Evolutionary conservation across 23 red algal species (phyloP).

Genomic region (Agarophyton chilense): DNA sequence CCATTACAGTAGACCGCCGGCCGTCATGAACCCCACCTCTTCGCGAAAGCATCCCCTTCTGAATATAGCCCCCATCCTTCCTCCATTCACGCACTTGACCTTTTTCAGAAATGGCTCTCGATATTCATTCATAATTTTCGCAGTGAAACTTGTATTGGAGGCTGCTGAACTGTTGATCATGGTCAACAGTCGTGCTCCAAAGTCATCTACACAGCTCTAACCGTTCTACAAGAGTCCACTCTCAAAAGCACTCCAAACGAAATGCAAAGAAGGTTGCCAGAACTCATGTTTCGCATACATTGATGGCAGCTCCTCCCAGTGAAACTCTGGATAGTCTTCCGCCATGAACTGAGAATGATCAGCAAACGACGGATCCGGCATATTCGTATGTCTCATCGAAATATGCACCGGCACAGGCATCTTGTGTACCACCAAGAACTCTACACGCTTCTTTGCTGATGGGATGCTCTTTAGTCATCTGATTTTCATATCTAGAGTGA

Average conservation of each 20-base stretch:
- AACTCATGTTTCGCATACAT: not conserved
- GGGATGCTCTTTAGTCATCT: not conserved
- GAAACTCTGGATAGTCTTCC: not conserved
- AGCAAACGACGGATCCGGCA: not conserved
- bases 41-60: no score
- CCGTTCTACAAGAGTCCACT: not conserved
- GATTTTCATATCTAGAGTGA: not conserved
- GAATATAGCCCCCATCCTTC: no score
- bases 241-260: not conserved
- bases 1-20: no score
- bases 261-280: not conserved
- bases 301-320: not conserved
- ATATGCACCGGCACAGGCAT: not conserved
- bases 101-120: no score
- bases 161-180: no score
- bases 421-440: not conserved
- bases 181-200: no score
- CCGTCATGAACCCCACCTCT: no score
- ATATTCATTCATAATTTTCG: no score
- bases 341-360: not conserved
- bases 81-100: no score
- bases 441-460: not conserved
- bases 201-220: no score
- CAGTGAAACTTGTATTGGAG: no score
- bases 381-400: not conserved